Evolutionary conservation across 139 green algal genomes (phyloP).

Genomic region (Eudorina sp.): DNA sequence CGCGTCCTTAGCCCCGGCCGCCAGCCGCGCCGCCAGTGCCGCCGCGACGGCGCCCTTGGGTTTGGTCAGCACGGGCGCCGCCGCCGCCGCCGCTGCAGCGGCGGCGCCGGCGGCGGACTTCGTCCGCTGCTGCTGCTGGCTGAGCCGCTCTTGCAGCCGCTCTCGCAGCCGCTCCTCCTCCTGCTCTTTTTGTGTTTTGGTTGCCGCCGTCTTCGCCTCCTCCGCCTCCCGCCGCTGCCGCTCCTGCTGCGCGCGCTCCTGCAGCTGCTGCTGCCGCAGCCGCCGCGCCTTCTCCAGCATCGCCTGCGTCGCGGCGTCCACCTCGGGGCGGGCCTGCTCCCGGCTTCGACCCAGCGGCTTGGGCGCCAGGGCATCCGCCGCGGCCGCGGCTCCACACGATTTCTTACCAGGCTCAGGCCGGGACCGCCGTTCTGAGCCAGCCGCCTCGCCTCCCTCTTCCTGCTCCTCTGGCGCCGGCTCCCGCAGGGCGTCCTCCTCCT

Average conservation of each 20-base stretch:
- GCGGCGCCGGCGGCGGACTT: not conserved
- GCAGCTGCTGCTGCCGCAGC: constrained; percentile 10
- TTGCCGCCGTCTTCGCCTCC: not conserved
- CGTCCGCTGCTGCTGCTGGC: not conserved
- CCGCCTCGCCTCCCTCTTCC: too few species aligned
- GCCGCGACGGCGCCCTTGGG: not conserved
- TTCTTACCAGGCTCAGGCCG: too few species aligned
- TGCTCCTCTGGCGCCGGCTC: too few species aligned
- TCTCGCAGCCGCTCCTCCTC: constrained; percentile 26
- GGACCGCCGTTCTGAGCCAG: too few species aligned
- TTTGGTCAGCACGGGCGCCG: not conserved
- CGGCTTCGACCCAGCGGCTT: constrained; percentile 19
- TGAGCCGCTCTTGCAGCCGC: not conserved
- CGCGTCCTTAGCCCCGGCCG: not conserved
- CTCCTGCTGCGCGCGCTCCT: constrained; percentile 14
- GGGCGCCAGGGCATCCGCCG: not conserved
- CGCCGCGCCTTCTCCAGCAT: constrained; percentile 32
- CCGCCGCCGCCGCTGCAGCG: not conserved
- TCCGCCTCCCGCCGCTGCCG: not conserved
- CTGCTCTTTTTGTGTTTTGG: not conserved
- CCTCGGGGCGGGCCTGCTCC: constrained; percentile 18
- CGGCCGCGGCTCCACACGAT: too few species aligned
- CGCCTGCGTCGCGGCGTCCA: constrained; percentile 17
- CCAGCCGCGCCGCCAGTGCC: not conserved
- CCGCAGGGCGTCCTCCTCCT: too few species aligned